Evolutionary conservation across 169 alveolate genomes (phyloP).

Genomic region (Babesia gibsoni): DNA sequence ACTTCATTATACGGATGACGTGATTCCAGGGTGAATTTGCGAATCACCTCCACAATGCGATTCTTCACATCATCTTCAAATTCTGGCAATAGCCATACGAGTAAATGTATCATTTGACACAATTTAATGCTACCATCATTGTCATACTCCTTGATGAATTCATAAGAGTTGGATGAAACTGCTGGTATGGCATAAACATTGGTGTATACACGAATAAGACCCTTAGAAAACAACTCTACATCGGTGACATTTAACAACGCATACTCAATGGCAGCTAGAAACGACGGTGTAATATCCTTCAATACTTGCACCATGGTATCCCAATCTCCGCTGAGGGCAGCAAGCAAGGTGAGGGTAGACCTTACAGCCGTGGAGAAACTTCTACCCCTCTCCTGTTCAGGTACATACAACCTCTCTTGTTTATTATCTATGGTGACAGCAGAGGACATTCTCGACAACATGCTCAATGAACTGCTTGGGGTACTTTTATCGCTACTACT

Average conservation of each 20-base stretch:
- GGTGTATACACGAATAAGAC: not conserved
- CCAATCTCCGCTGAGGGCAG: not conserved
- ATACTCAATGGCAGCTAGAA: not conserved
- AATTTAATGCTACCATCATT: not conserved
- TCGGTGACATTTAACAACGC: not conserved
- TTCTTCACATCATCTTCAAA: not conserved
- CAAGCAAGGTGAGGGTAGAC: conserved; percentile 3
- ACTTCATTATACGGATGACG: not conserved
- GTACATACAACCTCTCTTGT: not conserved
- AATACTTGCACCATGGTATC: not conserved
- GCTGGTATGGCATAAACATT: not conserved
- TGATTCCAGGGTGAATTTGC: not conserved
- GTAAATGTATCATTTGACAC: not conserved
- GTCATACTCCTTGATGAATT: not conserved
- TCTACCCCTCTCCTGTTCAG: not conserved
- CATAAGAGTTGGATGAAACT: not conserved
- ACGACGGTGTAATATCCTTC: not conserved
- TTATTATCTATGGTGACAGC: not conserved
- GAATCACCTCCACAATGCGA: not conserved
- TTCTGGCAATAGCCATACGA: not conserved
- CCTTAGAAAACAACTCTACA: not conserved
- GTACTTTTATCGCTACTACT: not conserved
- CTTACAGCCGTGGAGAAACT: conserved; percentile 36
- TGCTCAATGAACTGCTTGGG: not conserved
- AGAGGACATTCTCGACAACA: not conserved